A percentile compares a stretch with the other conserved stretches of the same genome.
Evolutionary conservation across 345 rosid species (phyloP).

Genomic region (Turnera subulata): DNA sequence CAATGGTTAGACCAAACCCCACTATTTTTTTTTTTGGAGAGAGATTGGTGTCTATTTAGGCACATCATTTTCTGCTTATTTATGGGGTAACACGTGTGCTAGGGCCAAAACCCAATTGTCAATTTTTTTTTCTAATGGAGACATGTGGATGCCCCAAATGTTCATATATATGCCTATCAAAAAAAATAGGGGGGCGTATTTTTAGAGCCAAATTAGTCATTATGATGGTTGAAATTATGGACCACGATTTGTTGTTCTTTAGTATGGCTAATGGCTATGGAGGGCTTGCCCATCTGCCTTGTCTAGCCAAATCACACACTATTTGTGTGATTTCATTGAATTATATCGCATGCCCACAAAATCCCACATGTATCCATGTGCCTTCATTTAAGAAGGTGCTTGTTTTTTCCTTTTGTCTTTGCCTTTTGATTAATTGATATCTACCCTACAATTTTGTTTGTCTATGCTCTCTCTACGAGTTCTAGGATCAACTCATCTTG

Average conservation of each 20-base stretch:
- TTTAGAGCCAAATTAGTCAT: background rate
- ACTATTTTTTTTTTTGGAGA: background rate
- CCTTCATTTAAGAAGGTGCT: constrained; percentile 27
- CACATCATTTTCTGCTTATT: constrained; percentile 13
- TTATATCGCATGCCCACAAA: background rate
- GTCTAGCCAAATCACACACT: constrained; percentile 10
- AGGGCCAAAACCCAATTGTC: constrained; percentile 15
- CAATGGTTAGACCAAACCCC: constrained; percentile 1
- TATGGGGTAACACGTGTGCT: constrained; percentile 30
- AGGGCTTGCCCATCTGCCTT: background rate
- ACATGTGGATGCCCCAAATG: constrained; percentile 13
- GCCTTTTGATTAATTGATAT: no score
- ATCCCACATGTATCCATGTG: constrained; percentile 50
- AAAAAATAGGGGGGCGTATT: background rate
- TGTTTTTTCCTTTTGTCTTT: no score
- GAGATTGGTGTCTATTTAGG: background rate
- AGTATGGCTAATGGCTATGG: background rate
- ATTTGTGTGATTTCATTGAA: constrained; percentile 6
- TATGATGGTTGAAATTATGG: constrained; percentile 8
- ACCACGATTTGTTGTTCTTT: constrained; percentile 18
- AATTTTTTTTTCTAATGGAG: background rate
- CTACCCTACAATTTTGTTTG: no score
- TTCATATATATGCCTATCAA: no score
- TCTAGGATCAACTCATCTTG: no score
- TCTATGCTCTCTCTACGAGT: no score